These are phyloP conservation scores for Brassica hybrid DNA, from an alignment of 441 rosid genomes.

Conservation along the genomic window DNA sequence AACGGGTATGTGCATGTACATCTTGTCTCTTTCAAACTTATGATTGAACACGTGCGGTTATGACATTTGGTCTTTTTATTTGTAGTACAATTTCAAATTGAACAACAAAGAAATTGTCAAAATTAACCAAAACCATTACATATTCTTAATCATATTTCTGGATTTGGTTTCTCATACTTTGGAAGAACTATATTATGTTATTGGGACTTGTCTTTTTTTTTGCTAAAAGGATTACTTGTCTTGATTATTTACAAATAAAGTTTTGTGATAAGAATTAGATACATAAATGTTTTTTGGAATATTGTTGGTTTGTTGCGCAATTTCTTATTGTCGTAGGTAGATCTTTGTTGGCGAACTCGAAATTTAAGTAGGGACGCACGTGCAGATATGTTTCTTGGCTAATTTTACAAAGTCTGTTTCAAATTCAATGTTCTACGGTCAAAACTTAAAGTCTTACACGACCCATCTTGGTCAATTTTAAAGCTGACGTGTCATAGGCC, in stretches of 20 bases:
- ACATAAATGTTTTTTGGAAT: background rate
- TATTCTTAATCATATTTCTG: no score
- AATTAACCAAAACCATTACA: background rate
- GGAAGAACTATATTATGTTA: background rate
- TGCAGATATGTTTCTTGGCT: background rate
- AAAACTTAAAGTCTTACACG: background rate
- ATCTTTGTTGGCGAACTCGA: background rate
- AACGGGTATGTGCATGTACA: conserved; percentile 24
- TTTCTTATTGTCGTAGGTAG: no score
- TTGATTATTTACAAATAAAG: background rate
- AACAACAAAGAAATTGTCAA: conserved; percentile 20
- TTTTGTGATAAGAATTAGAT: background rate
- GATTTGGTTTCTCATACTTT: background rate
- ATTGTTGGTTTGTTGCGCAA: no score
- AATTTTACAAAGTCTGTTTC: background rate
- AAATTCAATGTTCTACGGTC: background rate
- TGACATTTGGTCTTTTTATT: background rate
- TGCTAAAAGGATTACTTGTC: background rate
- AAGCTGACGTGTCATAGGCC: background rate
- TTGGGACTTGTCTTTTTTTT: background rate
- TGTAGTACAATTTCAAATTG: background rate
- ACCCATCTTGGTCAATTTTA: no score
- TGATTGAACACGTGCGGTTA: conserved; percentile 38
- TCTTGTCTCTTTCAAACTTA: conserved; percentile 34
- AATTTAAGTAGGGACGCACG: background rate